Evolutionary conservation across 768 basidiomycete genomes (phyloP), one percentile per base, ranked within the genome.

Genomic region (Mycena rebaudengoi): DNA sequence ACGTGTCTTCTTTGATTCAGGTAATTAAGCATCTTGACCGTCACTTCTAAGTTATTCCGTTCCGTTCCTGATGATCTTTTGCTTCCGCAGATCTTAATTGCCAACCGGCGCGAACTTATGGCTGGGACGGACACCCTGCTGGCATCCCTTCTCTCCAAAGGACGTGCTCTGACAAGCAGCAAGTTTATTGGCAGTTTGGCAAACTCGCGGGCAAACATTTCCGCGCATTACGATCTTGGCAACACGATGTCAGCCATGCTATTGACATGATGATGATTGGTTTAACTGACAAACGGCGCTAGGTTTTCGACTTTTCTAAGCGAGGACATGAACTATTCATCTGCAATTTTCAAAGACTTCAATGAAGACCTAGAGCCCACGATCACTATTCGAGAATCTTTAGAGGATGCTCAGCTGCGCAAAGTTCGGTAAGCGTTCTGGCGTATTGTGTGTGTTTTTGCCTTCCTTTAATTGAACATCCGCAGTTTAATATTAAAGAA

Each of bases 251-350:
- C 82, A 65, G 75, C 67, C n/a, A 8, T 7, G 16, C 26, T 30
- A 16, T 11, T 4, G 16, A 7, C 12, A n/a, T 8, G 39, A 43
- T 49, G 16, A 43, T 16, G 16, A 4, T 18, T 37, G 25, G 8
- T 16, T 10, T 21, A 32, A 29, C 41, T 40, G 23, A 3, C 18
- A 23, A 33, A 33, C 28, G 29, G 14, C 50, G 28, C 37, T 32
- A 65, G 48, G 46, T 70, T 48, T 28, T 43, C 60, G 69, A 73
- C 75, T 23, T 79, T 83, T 74, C 70, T 83, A 29, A 81, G 80
- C 3, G 69, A 75, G 32, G 86, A 87, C 69, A 86, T 87, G 85
- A 86, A 84, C 23, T 86, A 87, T 70, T 85, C 84, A 4, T 84
- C 83, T 64, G 85, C 79, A 7, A 83, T 86, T 70, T 86, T 83